Base-by-base conservation (phyloP, 2,329 filamentous ascomycete species). In the Biscogniauxia mediterranea region DNA sequence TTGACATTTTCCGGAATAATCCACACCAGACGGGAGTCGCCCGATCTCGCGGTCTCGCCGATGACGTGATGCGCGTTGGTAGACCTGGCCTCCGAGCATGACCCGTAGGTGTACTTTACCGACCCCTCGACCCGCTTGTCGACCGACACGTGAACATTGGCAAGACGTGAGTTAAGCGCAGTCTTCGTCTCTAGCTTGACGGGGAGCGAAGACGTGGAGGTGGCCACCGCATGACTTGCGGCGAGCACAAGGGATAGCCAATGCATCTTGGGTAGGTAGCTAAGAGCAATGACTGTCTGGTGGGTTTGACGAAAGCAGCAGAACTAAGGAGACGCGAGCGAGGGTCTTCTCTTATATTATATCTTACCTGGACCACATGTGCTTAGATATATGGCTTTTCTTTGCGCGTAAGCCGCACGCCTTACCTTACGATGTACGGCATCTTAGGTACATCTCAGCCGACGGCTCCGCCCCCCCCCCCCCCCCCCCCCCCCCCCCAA, bases 101-200 rank as follows among this genome's bases (percentile, higher is more conserved):
- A 66, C 9, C 74, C 75, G 50, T 75, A 77, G 26, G 72, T 74
- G 51, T 75, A 74, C 7, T 68, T 70, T 32, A 77, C 51, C 11
- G 64, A 53, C 1, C 72, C 71, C 0, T 71, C 68, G 7, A 76
- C 55, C 2, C 58, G 60, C 5, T 56, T 54, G 13, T 68, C 59
- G 54, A 67, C 69, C 8, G 66, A 65, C 9, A 73, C 61, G 56
- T 77, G 74, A 54, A 77, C 60, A 57, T 77, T 77, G 32, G 74
- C 70, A 11, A 76, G 68, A 19, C 73, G 69, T 13, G 74, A 76
- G 56, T 67, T 71, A 26, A 75, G 67, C 26, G 70, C 64, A 4
- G 73, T 66, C 13, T 74, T 69, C 1, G 76, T 78, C 64, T 77
- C 73, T 42, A 79, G 71, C 46, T 70, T 71, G 26, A 76, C 59